Evolutionary conservation across 164 flowering plant genomes (phyloP), one percentile per base, ranked within the genome.

Genomic region (Euptelea pleiosperma): DNA sequence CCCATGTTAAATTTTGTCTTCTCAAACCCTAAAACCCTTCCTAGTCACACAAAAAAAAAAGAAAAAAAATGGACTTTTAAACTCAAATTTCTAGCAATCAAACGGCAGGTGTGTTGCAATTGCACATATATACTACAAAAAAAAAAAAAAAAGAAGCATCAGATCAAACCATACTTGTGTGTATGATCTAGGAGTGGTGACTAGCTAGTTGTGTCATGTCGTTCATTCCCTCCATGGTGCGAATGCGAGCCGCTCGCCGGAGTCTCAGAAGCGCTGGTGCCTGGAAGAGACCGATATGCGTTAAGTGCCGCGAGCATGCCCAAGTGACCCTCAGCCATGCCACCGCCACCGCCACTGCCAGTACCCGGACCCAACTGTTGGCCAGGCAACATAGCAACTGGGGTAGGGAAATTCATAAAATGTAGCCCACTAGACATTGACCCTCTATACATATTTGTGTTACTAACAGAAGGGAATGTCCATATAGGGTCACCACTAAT

Each of bases 401-500:
- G 81, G 0, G 83, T 36, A 12, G 75, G 78, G 35, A 84, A 70
- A 67, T 87, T 87, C 91, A 87, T 79, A 62, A 87, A 83, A 81
- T 83, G 86, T 39, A 82, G 43, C 37, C 94, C 90, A 58, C 75
- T 72, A 8, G 79, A 58, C 69, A 73, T 68, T 6, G 81, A 49
- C 10, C 85, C 82, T 53, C 85, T 73, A 46, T 77, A 78, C 76
- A 75, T 47, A 36, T 37, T 57, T 25, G 53, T 47, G 42, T 66
- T 77, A 16, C 72, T 49, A 22, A 55, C 67, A 3, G 77, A 52
- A n/a, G 77, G 73, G 10, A 65, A 69, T 36, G 87, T 65, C 89
- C 87, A 84, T 57, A 77, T 67, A 28, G 82, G 73, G 7, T 77
- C 82, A 50, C 73, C 76, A 36, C 62, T 63, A 50, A 70, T 56